Conservation (phyloP, 2,329 filamentous ascomycete species). For the Thelonectria rubi region DNA sequence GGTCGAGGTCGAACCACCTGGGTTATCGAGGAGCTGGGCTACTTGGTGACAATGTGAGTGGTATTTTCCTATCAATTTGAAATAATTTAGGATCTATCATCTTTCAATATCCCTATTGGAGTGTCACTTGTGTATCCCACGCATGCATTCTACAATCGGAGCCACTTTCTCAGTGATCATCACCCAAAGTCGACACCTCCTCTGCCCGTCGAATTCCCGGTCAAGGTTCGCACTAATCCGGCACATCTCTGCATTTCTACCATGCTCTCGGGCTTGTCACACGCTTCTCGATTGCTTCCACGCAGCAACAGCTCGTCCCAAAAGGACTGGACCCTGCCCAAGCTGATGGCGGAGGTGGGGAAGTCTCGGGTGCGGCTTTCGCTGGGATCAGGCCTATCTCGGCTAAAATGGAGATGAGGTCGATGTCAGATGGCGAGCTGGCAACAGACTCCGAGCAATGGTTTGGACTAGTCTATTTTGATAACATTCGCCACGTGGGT, state of each 20-base stretch:
- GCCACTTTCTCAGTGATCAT: background rate
- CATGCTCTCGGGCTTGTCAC: background rate
- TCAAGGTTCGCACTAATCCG: background rate
- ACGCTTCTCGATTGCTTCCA: background rate
- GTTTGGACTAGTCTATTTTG: background rate
- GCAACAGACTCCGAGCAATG: background rate
- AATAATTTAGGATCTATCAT: too few species aligned
- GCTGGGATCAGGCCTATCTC: background rate
- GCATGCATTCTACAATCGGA: too few species aligned
- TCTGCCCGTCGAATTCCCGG: background rate
- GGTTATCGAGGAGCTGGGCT: too few species aligned
- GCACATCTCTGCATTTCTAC: background rate
- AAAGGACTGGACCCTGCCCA: background rate
- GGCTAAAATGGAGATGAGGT: background rate
- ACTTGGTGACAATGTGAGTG: too few species aligned
- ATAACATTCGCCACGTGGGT: background rate
- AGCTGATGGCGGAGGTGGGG: constrained; percentile 3
- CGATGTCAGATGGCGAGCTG: background rate
- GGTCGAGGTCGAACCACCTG: background rate
- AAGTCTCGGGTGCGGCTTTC: constrained; percentile 2
- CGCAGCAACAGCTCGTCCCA: background rate
- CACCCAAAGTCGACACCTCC: background rate
- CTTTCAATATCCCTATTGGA: too few species aligned
- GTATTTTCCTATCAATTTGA: too few species aligned
- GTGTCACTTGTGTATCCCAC: too few species aligned